phyloP scores from a whole-genome alignment of 2,329 filamentous ascomycete species.

The Niveomyces coronatus region DNA sequence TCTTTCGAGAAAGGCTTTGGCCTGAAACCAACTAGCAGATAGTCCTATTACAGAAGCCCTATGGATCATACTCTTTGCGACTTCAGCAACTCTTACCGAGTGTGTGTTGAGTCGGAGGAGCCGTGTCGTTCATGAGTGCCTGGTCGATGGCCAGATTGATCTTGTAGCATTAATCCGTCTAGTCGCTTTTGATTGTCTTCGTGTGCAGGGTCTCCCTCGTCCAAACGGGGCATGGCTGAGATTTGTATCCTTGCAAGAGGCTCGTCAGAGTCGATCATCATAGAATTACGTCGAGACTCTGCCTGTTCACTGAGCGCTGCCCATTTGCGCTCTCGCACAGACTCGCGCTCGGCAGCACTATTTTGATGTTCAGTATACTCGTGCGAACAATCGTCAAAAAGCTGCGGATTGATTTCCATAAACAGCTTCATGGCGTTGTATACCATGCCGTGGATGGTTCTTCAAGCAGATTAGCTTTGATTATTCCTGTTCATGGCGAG shows the following conservation, averaged over 20 bases:
- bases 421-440: conserved; percentile 99
- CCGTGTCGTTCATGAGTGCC: conserved; percentile 48
- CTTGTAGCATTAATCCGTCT: conserved; percentile 82
- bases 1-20: no score
- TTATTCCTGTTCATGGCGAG: not conserved
- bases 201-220: conserved; percentile 69
- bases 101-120: conserved; percentile 44
- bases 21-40: no score
- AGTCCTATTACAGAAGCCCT: no score
- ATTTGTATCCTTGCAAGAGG: conserved; percentile 28
- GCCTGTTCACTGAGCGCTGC: conserved; percentile 75
- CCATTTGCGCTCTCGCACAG: conserved; percentile 78
- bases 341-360: conserved; percentile 74
- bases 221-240: conserved; percentile 40
- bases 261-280: conserved; percentile 20
- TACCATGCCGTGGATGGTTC: conserved; percentile 98
- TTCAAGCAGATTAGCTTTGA: conserved; percentile 34
- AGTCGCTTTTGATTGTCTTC: conserved; percentile 81
- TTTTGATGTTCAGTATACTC: conserved; percentile 97
- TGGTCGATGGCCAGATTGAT: conserved; percentile 53
- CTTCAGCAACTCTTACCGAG: conserved; percentile 32
- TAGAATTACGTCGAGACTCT: conserved; percentile 48
- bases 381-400: conserved; percentile 97
- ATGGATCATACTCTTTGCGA: no score
- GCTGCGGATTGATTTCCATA: conserved; percentile 98